phyloP scores from a whole-genome alignment of 169 alveolate genomes.

The Eimeria sp. region DNA sequence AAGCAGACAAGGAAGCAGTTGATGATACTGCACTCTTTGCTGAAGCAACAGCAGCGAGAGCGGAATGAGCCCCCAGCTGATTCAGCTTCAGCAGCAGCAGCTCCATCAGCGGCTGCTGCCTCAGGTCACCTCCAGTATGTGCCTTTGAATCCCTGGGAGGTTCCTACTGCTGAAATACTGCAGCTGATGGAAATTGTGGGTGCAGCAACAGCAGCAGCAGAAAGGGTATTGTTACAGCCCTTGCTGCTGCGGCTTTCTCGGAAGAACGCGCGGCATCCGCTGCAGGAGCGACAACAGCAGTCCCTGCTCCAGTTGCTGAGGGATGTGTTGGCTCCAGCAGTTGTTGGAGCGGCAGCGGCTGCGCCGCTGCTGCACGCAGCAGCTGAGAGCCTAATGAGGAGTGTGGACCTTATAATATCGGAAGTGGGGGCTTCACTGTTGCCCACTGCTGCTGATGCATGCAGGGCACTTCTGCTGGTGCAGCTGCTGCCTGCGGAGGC shows the following conservation, averaged over 20 bases:
- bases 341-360: background rate
- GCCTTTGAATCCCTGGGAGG: background rate
- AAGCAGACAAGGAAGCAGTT: constrained; percentile 7
- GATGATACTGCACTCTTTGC: background rate
- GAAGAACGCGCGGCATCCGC: background rate
- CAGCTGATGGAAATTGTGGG: constrained; percentile 43
- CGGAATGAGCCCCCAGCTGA: background rate
- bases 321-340: background rate
- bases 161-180: constrained; percentile 28
- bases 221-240: constrained; percentile 51
- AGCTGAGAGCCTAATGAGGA: background rate
- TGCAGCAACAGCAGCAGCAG: constrained; percentile 71
- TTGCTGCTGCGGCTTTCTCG: background rate
- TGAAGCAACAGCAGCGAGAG: constrained; percentile 16
- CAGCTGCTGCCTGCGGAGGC: constrained; percentile 11
- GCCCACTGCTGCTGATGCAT: constrained; percentile 64
- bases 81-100: constrained; percentile 2
- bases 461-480: constrained; percentile 60
- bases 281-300: constrained; percentile 33
- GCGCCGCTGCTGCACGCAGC: constrained; percentile 50
- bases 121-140: constrained; percentile 43
- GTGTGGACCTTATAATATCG: background rate
- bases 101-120: constrained; percentile 9
- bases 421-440: constrained; percentile 42
- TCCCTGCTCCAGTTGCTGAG: constrained; percentile 1